phyloP scores from a whole-genome alignment of 108 stramenopile species.

The Mediolabrus comicus region DNA sequence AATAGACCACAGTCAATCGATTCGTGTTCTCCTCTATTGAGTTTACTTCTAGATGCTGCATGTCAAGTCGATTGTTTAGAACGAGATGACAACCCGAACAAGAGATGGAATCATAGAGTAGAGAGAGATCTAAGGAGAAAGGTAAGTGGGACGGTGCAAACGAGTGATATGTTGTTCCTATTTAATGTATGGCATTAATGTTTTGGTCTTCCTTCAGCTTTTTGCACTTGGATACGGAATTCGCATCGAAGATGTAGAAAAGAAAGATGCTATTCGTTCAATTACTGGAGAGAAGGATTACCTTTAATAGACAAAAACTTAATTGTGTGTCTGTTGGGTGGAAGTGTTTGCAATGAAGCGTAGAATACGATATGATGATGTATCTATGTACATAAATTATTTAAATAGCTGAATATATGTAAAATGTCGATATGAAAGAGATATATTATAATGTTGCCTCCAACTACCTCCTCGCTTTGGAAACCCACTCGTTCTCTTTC shows the following conservation, averaged over 20 bases:
- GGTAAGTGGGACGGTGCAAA: no score
- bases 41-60: conserved; percentile 63
- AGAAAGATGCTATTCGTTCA: conserved; percentile 23
- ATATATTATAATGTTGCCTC: no score
- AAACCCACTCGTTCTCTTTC: conserved; percentile 17
- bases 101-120: conserved; percentile 74
- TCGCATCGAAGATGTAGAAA: conserved; percentile 36
- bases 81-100: conserved; percentile 77
- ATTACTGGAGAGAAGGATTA: conserved; percentile 49
- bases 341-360: no score
- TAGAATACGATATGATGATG: no score
- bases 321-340: no score
- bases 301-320: conserved; percentile 2
- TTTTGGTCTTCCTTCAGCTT: no score
- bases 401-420: no score
- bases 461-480: conserved; percentile 1
- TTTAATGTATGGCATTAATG: no score
- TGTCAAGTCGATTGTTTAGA: conserved; percentile 71
- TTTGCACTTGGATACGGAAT: conserved; percentile 45
- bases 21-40: conserved; percentile 39
- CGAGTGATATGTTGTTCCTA: no score
- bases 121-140: conserved; percentile 62
- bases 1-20: conserved; percentile 48
- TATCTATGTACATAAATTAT: no score
- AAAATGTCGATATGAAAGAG: no score